Conservation (phyloP, 1,139 yeast species). For the Martiniozyma asiatica region DNA sequence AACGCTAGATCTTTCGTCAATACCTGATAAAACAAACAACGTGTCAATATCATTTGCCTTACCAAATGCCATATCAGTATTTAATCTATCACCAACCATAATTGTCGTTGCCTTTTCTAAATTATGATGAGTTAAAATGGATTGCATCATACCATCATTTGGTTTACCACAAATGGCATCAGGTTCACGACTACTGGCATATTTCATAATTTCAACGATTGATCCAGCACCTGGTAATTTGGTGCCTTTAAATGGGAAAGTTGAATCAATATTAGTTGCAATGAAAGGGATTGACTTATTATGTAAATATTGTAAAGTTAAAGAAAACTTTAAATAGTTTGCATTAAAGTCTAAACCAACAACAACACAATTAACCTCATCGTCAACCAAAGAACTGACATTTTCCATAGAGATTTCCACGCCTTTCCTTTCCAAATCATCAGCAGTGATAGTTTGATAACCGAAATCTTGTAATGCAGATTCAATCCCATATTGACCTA, state of each 20-base stretch:
- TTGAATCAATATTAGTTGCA: constrained; percentile 93
- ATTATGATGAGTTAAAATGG: constrained; percentile 59
- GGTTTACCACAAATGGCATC: constrained; percentile 76
- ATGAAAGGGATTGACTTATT: constrained; percentile 62
- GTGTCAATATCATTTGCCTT: constrained; percentile 75
- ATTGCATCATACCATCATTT: constrained; percentile 77
- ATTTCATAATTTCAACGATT: constrained; percentile 67
- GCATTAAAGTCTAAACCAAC: constrained; percentile 73
- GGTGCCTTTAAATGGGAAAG: constrained; percentile 81
- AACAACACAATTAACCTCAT: constrained; percentile 72
- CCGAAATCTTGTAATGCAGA: constrained; percentile 63
- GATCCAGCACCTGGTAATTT: constrained; percentile 94
- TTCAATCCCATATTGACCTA: constrained; percentile 76
- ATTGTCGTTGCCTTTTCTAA: constrained; percentile 55
- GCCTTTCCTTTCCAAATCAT: constrained; percentile 23
- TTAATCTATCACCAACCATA: constrained; percentile 92
- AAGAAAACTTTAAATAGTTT: constrained; percentile 71
- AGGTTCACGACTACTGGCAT: constrained; percentile 65
- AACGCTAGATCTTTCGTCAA: constrained; percentile 33
- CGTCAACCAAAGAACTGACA: no score
- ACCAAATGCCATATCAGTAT: constrained; percentile 93
- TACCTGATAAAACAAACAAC: constrained; percentile 79
- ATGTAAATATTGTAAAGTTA: constrained; percentile 70
- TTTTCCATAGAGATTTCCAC: constrained; percentile 33
- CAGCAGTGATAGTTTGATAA: constrained; percentile 40